phyloP scores from a whole-genome alignment of 2,329 filamentous ascomycete species.

The Fusarium illudens region DNA sequence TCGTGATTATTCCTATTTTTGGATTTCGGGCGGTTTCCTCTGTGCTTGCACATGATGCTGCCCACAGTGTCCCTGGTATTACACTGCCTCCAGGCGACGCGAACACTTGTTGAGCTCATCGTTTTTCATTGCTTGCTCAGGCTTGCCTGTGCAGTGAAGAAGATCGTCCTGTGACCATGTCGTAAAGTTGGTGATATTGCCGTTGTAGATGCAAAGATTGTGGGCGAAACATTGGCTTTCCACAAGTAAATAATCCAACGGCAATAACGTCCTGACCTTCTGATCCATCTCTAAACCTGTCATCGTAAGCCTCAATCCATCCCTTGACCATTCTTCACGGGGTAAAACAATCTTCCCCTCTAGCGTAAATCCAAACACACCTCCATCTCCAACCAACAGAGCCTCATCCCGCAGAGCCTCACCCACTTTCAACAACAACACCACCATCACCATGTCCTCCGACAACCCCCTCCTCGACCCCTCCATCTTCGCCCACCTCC shows the following conservation, averaged over 20 bases:
- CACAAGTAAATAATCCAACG: not conserved
- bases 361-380: slow-evolving; percentile 20
- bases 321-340: not conserved
- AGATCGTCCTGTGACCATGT: slow-evolving; percentile 60
- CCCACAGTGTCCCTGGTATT: too few relatives aligned
- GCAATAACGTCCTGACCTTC: not conserved
- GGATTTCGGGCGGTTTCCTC: slow-evolving; percentile 47
- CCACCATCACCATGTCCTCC: slow-evolving; percentile 43
- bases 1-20: slow-evolving; percentile 82
- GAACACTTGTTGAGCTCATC: slow-evolving; percentile 35
- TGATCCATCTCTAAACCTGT: not conserved
- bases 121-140: slow-evolving; percentile 52
- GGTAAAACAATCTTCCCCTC: slow-evolving; percentile 10
- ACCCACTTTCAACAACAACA: slow-evolving; percentile 9
- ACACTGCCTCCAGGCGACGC: too few relatives aligned
- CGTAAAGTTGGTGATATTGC: too few relatives aligned
- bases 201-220: not conserved
- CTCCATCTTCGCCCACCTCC: slow-evolving; percentile 85
- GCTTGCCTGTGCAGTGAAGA: slow-evolving; percentile 53
- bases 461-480: slow-evolving; percentile 67
- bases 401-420: slow-evolving; percentile 34
- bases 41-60: too few relatives aligned
- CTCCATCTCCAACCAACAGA: slow-evolving; percentile 7
- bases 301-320: not conserved
- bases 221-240: not conserved